Conservation (phyloP, 1,284 basidiomycete genomes). For the Albatrellus sp. region DNA sequence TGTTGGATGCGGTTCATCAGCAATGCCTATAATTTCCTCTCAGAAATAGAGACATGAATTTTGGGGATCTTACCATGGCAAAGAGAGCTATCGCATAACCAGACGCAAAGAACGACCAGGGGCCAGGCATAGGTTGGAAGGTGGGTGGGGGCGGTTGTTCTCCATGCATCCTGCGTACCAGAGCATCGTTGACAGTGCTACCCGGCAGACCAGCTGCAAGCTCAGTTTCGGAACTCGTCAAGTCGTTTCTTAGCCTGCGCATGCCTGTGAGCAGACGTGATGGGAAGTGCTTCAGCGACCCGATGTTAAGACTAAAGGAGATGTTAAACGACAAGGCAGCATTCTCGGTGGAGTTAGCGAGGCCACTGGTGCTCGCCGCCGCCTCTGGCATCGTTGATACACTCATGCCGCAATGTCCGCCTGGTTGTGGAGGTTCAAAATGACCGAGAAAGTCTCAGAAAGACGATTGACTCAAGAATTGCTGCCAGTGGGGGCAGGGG, state of each 20-base stretch:
- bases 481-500: no score
- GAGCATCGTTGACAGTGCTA: neutral
- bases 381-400: neutral
- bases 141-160: constrained; percentile 2
- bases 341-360: constrained; percentile 2
- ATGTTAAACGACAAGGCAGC: constrained; percentile 11
- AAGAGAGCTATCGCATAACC: constrained; percentile 5
- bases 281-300: constrained; percentile 25
- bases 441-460: neutral
- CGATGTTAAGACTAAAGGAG: constrained; percentile 22
- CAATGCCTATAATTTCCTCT: constrained; percentile 32
- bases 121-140: constrained; percentile 4
- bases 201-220: neutral
- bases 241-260: constrained; percentile 20
- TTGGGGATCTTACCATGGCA: constrained; percentile 2
- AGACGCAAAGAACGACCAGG: constrained; percentile 6
- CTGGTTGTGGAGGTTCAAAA: neutral
- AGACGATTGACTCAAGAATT: no score
- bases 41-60: neutral
- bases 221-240: neutral
- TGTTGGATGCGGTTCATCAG: constrained; percentile 64
- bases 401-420: constrained; percentile 1
- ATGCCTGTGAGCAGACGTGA: constrained; percentile 31
- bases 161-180: constrained; percentile 1
- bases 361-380: neutral